phyloP scores from a whole-genome alignment of 352 stramenopile genomes.

The Phytophthora podocarpi region DNA sequence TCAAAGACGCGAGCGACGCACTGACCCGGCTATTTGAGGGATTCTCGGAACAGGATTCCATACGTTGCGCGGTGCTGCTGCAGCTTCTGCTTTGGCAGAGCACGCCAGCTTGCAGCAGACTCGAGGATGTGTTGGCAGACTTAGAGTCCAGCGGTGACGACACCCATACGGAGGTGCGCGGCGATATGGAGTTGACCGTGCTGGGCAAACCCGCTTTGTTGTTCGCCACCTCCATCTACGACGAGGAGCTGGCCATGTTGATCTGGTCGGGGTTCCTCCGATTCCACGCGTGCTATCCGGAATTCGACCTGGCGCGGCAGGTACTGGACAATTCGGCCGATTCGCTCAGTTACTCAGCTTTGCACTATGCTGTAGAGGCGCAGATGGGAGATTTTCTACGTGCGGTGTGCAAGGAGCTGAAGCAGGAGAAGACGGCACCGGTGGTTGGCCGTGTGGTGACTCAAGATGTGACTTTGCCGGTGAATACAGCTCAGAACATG shows the following conservation, averaged over 20 bases:
- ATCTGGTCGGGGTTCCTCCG: conserved; percentile 64
- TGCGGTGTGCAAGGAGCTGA: conserved; percentile 34
- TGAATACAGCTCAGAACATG: conserved; percentile 63
- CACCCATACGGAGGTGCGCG: conserved; percentile 1
- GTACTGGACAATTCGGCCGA: conserved; percentile 75
- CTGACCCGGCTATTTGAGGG: conserved; percentile 54
- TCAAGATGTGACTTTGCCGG: conserved; percentile 71
- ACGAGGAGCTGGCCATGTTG: conserved; percentile 74
- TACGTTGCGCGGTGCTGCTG: conserved; percentile 33
- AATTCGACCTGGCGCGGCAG: conserved; percentile 61
- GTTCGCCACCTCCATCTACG: conserved; percentile 85
- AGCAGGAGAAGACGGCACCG: conserved; percentile 15
- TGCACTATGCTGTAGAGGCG: conserved; percentile 81
- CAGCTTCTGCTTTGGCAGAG: conserved; percentile 62
- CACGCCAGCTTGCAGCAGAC: conserved; percentile 18
- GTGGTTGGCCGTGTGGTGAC: conserved; percentile 41
- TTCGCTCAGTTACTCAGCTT: conserved; percentile 64
- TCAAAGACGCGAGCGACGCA: conserved; percentile 50
- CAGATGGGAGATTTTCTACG: conserved; percentile 63
- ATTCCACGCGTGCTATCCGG: conserved; percentile 43
- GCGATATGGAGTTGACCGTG: conserved; percentile 54
- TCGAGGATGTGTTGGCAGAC: conserved; percentile 43
- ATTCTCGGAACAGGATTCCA: conserved; percentile 21
- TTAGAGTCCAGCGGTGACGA: conserved; percentile 29
- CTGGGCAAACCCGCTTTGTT: conserved; percentile 82